Evolutionary conservation across 345 rosid species (phyloP).

Genomic region (Murraya koenigii): DNA sequence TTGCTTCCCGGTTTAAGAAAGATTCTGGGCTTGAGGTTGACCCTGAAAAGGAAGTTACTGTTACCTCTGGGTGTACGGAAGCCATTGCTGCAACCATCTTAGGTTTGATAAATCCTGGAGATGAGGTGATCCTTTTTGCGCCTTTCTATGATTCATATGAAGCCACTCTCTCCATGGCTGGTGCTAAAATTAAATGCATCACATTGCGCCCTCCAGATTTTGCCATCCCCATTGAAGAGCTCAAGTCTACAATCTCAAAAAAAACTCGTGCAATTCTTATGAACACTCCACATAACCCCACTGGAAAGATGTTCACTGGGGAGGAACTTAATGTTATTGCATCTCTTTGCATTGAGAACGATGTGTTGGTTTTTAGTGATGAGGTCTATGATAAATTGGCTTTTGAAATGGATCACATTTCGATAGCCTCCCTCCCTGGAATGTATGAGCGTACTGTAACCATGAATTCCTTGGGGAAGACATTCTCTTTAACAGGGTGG

Average conservation of each 20-base stretch:
- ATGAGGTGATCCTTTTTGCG: conserved; percentile 89
- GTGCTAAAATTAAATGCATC: conserved; percentile 75
- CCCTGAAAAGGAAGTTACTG: conserved; percentile 86
- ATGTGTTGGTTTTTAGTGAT: conserved; percentile 77
- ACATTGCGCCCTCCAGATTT: conserved; percentile 83
- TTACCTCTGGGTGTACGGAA: conserved; percentile 95
- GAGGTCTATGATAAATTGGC: conserved; percentile 94
- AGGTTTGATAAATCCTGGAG: conserved; percentile 89
- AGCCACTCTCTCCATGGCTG: conserved; percentile 97
- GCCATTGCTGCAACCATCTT: conserved; percentile 88
- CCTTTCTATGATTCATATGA: conserved; percentile 94
- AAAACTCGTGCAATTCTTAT: conserved; percentile 80
- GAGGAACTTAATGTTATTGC: conserved; percentile 72
- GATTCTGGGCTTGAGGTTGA: conserved; percentile 78
- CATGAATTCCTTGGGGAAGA: conserved; percentile 90
- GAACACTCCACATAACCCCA: conserved; percentile 93
- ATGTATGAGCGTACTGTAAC: conserved; percentile 91
- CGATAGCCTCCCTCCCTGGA: conserved; percentile 90
- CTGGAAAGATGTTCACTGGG: conserved; percentile 88
- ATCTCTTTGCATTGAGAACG: conserved; percentile 79
- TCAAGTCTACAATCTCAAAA: conserved; percentile 63
- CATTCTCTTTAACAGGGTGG: conserved; percentile 95
- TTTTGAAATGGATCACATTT: conserved; percentile 89
- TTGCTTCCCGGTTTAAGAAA: conserved; percentile 62
- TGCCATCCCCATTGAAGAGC: conserved; percentile 65